Conservation (phyloP, 2,329 filamentous ascomycete genomes). For the Ophiostoma quercus region DNA sequence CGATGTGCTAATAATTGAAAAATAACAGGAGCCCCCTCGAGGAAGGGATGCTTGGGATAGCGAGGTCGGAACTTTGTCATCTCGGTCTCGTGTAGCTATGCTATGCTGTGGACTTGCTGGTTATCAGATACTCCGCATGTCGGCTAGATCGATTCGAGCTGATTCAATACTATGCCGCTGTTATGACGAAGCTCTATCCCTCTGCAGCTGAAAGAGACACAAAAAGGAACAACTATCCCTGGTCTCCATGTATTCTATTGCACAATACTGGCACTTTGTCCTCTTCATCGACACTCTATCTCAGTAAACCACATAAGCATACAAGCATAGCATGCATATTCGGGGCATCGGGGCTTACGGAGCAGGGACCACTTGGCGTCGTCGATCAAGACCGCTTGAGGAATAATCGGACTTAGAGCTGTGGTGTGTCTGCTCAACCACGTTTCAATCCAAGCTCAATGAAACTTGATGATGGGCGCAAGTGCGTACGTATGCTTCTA, state of each 20-base stretch:
- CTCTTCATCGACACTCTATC: not conserved
- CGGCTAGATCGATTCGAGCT: not conserved
- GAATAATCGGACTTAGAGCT: slow-evolving; percentile 3
- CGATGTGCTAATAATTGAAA: not conserved
- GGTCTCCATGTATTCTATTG: not conserved
- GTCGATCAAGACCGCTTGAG: not conserved
- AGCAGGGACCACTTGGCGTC: not conserved
- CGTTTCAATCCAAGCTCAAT: not conserved
- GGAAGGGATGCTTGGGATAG: too few relatives aligned
- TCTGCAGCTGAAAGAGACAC: not conserved
- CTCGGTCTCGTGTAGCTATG: not conserved
- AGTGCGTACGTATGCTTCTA: not conserved
- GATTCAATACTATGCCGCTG: not conserved
- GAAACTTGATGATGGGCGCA: not conserved
- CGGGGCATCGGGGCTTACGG: not conserved
- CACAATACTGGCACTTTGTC: not conserved
- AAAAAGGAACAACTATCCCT: not conserved
- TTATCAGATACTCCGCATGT: not conserved
- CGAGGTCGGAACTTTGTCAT: not conserved
- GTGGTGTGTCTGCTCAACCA: not conserved
- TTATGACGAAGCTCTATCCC: not conserved
- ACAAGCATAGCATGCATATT: slow-evolving; percentile 3
- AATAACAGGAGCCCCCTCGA: not conserved
- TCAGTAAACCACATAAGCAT: slow-evolving; percentile 4
- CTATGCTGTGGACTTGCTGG: not conserved